These are phyloP conservation scores for Ophiostoma ips DNA, from an alignment of 2,329 filamentous ascomycete genomes.

Conservation along the genomic window DNA sequence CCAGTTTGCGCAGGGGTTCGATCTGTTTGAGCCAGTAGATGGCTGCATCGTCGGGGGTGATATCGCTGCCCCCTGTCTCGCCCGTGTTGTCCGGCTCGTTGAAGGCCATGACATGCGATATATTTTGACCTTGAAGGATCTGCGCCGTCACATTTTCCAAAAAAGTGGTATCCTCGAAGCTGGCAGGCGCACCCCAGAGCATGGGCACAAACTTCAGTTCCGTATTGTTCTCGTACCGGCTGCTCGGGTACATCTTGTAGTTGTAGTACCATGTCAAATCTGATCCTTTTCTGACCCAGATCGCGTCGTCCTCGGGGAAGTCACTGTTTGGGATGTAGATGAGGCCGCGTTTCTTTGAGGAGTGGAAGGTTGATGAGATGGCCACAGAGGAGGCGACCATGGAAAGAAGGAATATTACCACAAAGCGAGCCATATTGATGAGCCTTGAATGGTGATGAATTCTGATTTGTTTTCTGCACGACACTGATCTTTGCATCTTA, in stretches of 20 bases:
- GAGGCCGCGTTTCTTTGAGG: slow-evolving; percentile 55
- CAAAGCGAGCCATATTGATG: neutral
- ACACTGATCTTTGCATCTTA: no score
- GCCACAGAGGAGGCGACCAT: neutral
- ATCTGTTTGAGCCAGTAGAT: slow-evolving; percentile 56
- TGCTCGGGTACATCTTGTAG: slow-evolving; percentile 45
- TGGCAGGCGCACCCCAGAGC: slow-evolving; percentile 51
- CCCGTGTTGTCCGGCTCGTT: slow-evolving; percentile 61
- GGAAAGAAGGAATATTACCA: neutral
- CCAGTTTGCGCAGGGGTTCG: slow-evolving; percentile 48
- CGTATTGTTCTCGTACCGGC: slow-evolving; percentile 31
- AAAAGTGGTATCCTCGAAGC: slow-evolving; percentile 42
- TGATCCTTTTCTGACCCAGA: slow-evolving; percentile 44
- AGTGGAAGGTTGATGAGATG: slow-evolving; percentile 16
- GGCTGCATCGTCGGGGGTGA: slow-evolving; percentile 47
- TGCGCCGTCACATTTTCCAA: slow-evolving; percentile 41
- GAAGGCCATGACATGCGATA: slow-evolving; percentile 56
- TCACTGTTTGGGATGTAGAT: slow-evolving; percentile 46
- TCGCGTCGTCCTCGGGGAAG: slow-evolving; percentile 44
- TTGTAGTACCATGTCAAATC: slow-evolving; percentile 77
- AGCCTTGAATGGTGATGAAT: neutral
- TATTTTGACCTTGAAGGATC: slow-evolving; percentile 38
- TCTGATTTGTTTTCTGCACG: no score
- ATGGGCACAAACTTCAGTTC: slow-evolving; percentile 55
- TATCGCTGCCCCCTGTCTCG: slow-evolving; percentile 44